A percentile compares a stretch with the other conserved stretches of the same genome.
phyloP scores from a whole-genome alignment of 768 basidiomycete genomes.

The Mycena galopus region DNA sequence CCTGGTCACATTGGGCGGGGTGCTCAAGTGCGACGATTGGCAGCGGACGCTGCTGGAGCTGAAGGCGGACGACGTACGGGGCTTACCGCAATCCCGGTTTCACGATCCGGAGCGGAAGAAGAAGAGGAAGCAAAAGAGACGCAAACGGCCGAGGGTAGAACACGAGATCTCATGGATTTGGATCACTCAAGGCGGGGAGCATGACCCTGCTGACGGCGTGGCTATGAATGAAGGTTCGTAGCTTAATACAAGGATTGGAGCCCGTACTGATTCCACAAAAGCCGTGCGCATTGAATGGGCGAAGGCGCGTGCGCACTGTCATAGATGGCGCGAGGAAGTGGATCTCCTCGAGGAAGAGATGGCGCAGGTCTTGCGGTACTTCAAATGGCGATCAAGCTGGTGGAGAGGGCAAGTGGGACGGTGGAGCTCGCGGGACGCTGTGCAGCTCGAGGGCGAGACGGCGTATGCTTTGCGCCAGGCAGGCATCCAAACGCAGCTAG shows the following conservation, averaged over 20 bases:
- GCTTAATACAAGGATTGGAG: neutral
- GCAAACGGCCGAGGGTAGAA: neutral
- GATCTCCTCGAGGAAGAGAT: too few species aligned
- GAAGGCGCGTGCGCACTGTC: neutral
- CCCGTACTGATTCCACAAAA: neutral
- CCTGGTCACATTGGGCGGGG: slow-evolving; percentile 6
- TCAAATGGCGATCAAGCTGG: too few species aligned
- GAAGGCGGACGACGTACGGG: slow-evolving; percentile 10
- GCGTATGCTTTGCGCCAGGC: slow-evolving; percentile 18
- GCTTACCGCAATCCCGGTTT: slow-evolving; percentile 9
- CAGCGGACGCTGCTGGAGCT: too few species aligned
- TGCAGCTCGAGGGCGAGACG: too few species aligned
- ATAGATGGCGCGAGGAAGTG: slow-evolving; percentile 25
- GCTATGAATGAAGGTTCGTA: neutral
- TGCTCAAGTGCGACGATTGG: slow-evolving; percentile 34
- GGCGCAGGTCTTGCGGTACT: too few species aligned
- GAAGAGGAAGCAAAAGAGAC: neutral
- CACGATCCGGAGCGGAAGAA: neutral
- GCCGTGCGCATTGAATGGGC: slow-evolving; percentile 22
- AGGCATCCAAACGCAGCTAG: slow-evolving; percentile 31
- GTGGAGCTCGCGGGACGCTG: too few species aligned
- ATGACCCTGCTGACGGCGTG: neutral
- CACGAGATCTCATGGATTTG: slow-evolving; percentile 5
- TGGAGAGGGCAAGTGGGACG: too few species aligned
- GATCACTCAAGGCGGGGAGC: neutral